Percentiles rank a stretch among this genome's conserved stretches.
These are phyloP conservation scores for Centrapalus pauciflorus DNA, from an alignment of 129 eudicot species.

Conservation along the genomic window DNA sequence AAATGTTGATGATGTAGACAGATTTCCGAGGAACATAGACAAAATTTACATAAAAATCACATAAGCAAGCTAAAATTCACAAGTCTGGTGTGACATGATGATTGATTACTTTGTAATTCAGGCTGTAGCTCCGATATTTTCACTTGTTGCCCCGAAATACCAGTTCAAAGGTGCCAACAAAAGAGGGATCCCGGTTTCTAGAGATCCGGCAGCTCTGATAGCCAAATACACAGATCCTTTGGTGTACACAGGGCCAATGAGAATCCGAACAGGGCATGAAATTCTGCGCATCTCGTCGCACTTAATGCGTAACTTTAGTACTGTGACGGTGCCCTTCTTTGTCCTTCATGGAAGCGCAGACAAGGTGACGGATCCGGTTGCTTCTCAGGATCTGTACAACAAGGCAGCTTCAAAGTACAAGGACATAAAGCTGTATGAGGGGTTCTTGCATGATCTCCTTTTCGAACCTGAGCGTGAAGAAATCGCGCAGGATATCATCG, in stretches of 20 bases:
- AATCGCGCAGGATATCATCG: conserved; percentile 80
- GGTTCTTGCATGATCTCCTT: conserved; percentile 89
- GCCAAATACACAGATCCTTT: conserved; percentile 96
- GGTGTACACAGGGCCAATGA: conserved; percentile 93
- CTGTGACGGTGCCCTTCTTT: conserved; percentile 79
- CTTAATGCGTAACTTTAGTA: conserved; percentile 64
- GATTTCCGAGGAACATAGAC: too few relatives aligned
- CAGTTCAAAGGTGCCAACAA: conserved; percentile 98
- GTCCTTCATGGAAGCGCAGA: conserved; percentile 97
- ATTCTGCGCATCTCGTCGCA: conserved; percentile 81
- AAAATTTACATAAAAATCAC: not conserved
- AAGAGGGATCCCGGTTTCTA: conserved; percentile 84
- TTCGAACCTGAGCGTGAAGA: conserved; percentile 96
- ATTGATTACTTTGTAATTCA: conserved; percentile 14
- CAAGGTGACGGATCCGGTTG: conserved; percentile 91
- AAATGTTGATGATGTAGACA: too few relatives aligned
- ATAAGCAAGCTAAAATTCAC: not conserved
- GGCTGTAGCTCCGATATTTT: conserved; percentile 95
- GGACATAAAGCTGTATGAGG: conserved; percentile 86
- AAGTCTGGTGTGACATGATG: not conserved
- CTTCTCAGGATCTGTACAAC: conserved; percentile 85
- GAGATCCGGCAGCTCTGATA: conserved; percentile 87
- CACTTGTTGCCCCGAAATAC: conserved; percentile 88
- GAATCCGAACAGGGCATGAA: conserved; percentile 96
- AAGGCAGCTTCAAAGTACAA: conserved; percentile 77